A percentile compares a stretch with the other conserved stretches of the same genome.
Conservation (phyloP, 805 yeast genomes). For the Zygotorulaspora sp. region DNA sequence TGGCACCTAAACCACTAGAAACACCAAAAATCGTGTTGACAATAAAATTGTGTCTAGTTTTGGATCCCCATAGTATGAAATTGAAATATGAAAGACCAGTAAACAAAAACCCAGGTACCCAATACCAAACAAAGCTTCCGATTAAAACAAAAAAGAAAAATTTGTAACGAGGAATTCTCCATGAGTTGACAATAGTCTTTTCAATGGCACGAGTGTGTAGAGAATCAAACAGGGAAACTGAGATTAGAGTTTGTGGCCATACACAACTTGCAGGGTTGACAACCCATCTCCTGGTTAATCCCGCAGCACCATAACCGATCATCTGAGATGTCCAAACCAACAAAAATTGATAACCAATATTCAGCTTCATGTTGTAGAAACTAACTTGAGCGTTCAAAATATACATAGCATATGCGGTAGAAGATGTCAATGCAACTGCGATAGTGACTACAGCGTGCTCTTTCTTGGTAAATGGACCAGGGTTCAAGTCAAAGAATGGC, state of each 20-base stretch:
- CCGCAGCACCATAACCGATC: conserved; percentile 65
- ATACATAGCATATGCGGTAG: conserved; percentile 54
- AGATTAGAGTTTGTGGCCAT: conserved; percentile 62
- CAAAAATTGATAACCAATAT: conserved; percentile 46
- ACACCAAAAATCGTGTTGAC: conserved; percentile 63
- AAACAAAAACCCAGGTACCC: conserved; percentile 65
- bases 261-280: conserved; percentile 57
- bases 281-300: conserved; percentile 51
- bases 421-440: conserved; percentile 41
- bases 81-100: conserved; percentile 56
- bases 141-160: conserved; percentile 44
- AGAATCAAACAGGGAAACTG: conserved; percentile 52
- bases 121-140: conserved; percentile 52
- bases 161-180: conserved; percentile 50
- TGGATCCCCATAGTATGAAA: conserved; percentile 37
- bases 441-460: conserved; percentile 50
- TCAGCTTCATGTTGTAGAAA: conserved; percentile 44
- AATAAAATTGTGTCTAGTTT: conserved; percentile 45
- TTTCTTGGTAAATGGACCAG: conserved; percentile 50
- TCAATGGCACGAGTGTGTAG: conserved; percentile 39
- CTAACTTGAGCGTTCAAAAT: conserved; percentile 47
- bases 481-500: conserved; percentile 42
- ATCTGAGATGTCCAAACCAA: conserved; percentile 55
- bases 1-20: conserved; percentile 48
- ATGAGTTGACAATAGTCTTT: conserved; percentile 49